Conservation (phyloP, 495 filamentous ascomycete genomes). For the Astrothelium subdiscretum region DNA sequence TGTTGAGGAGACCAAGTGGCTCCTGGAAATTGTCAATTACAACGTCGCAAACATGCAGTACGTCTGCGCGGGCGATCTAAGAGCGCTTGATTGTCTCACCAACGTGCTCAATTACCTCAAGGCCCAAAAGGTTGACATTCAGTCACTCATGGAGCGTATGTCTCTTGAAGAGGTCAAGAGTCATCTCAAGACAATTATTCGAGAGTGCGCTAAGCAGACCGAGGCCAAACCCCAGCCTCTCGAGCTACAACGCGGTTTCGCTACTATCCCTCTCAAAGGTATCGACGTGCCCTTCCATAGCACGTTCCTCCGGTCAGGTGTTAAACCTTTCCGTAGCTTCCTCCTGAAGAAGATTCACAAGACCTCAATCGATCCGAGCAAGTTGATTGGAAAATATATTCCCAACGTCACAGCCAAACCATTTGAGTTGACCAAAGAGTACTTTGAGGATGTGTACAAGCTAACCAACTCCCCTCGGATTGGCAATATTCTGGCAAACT, state of each 20-base stretch:
- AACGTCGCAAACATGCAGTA: constrained; percentile 99
- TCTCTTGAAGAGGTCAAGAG: constrained; percentile 72
- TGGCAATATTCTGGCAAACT: constrained; percentile 77
- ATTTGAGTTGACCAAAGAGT: constrained; percentile 93
- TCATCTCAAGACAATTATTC: constrained; percentile 76
- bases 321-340: constrained; percentile 96
- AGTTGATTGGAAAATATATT: constrained; percentile 96
- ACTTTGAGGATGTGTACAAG: constrained; percentile 95
- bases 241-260: constrained; percentile 83
- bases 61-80: constrained; percentile 92
- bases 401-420: constrained; percentile 94
- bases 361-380: constrained; percentile 91
- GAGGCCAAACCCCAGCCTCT: constrained; percentile 78
- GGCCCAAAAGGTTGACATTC: constrained; percentile 90
- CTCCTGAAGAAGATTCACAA: constrained; percentile 99
- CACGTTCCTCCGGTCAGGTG: constrained; percentile 91
- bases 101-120: constrained; percentile 91
- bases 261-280: constrained; percentile 89
- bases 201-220: constrained; percentile 71
- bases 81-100: constrained; percentile 87
- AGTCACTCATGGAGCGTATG: constrained; percentile 74
- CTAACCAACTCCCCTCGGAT: constrained; percentile 91
- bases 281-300: constrained; percentile 99
- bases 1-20: constrained; percentile 81
- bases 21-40: constrained; percentile 97